Percentiles rank a stretch among this genome's conserved stretches.
These are phyloP conservation scores for Saturnispora silvae DNA, from an alignment of 805 yeast species.

Conservation along the genomic window DNA sequence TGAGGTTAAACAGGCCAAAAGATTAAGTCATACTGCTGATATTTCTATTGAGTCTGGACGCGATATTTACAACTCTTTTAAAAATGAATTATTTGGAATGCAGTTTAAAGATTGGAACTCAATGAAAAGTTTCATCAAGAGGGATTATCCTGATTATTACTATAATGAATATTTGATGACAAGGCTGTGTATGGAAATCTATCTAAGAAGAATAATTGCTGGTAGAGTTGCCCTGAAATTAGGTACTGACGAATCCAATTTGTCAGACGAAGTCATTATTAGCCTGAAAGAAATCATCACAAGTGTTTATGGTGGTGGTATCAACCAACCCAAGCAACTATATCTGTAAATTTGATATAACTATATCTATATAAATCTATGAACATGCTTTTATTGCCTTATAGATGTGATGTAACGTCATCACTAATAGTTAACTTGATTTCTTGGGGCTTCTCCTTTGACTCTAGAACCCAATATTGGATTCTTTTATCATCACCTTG, in stretches of 20 bases:
- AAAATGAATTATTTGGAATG: slow-evolving; percentile 12
- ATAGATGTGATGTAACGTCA: slow-evolving; percentile 1
- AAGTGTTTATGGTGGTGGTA: slow-evolving; percentile 37
- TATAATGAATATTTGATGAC: slow-evolving; percentile 18
- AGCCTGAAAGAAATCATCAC: slow-evolving; percentile 45
- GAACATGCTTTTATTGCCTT: too few species aligned
- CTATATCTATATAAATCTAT: too few species aligned
- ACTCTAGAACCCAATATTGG: slow-evolving; percentile 14
- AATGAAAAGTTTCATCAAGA: slow-evolving; percentile 11
- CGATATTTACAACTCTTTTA: slow-evolving; percentile 17
- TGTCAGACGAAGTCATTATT: slow-evolving; percentile 18
- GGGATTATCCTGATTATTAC: slow-evolving; percentile 15
- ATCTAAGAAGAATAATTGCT: slow-evolving; percentile 23
- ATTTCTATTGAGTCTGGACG: slow-evolving; percentile 21
- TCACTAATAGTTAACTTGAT: slow-evolving; percentile 5
- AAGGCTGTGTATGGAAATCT: slow-evolving; percentile 23
- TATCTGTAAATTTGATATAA: too few species aligned
- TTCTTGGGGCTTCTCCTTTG: slow-evolving; percentile 15
- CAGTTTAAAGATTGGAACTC: slow-evolving; percentile 13
- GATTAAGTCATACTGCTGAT: slow-evolving; percentile 19
- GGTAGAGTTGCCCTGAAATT: slow-evolving; percentile 21
- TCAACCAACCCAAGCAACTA: slow-evolving; percentile 15
- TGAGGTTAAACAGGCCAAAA: slow-evolving; percentile 4
- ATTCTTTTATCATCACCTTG: slow-evolving; percentile 15
- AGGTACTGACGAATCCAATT: slow-evolving; percentile 18